Base-by-base conservation (phyloP, 2,329 filamentous ascomycete genomes). In the Ceratocystis diversiconidia region DNA sequence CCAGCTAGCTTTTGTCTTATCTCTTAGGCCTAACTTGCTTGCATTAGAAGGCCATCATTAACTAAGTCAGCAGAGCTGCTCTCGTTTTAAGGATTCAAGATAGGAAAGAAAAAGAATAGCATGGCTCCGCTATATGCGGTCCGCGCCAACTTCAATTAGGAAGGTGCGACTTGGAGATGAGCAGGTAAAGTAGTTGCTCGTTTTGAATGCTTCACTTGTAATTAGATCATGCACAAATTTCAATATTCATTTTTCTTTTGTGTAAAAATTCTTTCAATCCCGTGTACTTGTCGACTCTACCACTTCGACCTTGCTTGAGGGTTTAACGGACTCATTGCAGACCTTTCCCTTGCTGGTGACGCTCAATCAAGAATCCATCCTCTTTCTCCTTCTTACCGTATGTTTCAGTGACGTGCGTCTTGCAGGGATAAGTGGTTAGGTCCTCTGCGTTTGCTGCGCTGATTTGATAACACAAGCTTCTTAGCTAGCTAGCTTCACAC, bases 371-470 rank as follows among this genome's bases (percentile, higher is more conserved):
- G 17, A 30, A 32, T 43, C 17, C 41, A n/a, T 19, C 19, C 48
- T 22, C 43, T 22, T 36, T 41, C 22, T 36, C 30, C 32, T 17
- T 57, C 25, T 5, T 57, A 28, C 55, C 55, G 55, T n/a, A 36
- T 59, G 55, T 59, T 59, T 59, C 55, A 59, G 55, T 36, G 55
- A 36, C 55, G 25, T 59, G 55, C 55, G 32, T 59, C 6, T 41
- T 30, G 55, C 55, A 59, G 55, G 55, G 55, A 59, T 59, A 19
- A 8, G 12, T 36, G 28, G 32, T 36, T 59, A 59, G n/a, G 55
- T 50, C 6, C 19, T 50, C 28, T 59, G 55, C 55, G n/a, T 59
- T 36, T 59, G 8, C 55, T 59, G 36, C 36, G 36, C 28, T 59
- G 55, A 28, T 3, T 36, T 36, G 55, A 36, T 36, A 36, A 28